Percentiles rank a stretch among this genome's conserved stretches.
These are phyloP conservation scores for Dioscorea alata DNA, from an alignment of 106 monocot species.

Conservation along the genomic window DNA sequence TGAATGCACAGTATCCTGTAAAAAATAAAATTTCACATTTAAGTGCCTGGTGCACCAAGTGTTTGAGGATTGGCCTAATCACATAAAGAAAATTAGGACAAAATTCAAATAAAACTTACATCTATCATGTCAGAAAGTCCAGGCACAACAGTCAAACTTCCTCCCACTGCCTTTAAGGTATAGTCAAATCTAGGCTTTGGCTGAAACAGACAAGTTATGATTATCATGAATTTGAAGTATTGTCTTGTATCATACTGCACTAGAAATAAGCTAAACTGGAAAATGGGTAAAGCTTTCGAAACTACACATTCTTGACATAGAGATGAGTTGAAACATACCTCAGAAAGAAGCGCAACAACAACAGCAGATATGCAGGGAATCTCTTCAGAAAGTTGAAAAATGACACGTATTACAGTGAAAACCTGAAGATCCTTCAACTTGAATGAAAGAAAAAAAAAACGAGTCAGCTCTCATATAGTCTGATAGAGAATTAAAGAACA, in stretches of 20 bases:
- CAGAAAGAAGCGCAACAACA: slow-evolving; percentile 92
- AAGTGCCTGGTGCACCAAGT: too few species aligned
- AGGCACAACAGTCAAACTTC: slow-evolving; percentile 92
- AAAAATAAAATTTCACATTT: too few species aligned
- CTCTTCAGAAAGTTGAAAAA: slow-evolving; percentile 95
- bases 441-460: slow-evolving; percentile 15
- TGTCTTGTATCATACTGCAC: too few species aligned
- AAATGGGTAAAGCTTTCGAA: too few species aligned
- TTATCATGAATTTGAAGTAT: too few species aligned
- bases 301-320: too few species aligned
- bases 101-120: slow-evolving; percentile 32
- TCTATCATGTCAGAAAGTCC: slow-evolving; percentile 98
- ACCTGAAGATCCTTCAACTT: slow-evolving; percentile 96
- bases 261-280: too few species aligned
- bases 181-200: slow-evolving; percentile 96
- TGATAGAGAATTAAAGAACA: too few species aligned
- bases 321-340: slow-evolving; percentile 31
- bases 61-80: too few species aligned
- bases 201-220: slow-evolving; percentile 27
- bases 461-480: too few species aligned
- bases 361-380: slow-evolving; percentile 97
- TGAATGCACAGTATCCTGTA: slow-evolving; percentile 77
- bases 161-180: slow-evolving; percentile 86
- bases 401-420: slow-evolving; percentile 79
- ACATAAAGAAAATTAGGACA: too few species aligned